phyloP scores from a whole-genome alignment of 495 filamentous ascomycete species.

The Xylaria flabelliformis region DNA sequence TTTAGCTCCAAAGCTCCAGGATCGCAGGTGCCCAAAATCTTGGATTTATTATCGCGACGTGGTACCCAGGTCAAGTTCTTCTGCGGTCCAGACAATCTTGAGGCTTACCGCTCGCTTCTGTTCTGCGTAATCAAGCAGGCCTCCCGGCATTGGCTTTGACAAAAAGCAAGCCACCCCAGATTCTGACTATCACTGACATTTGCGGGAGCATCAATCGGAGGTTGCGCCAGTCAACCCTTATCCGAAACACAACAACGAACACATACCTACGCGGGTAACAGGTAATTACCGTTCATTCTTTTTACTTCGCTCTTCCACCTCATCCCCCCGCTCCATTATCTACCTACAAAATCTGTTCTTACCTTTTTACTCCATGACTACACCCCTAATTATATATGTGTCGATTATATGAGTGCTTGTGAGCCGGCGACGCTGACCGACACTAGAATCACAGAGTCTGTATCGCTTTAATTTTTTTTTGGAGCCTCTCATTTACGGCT shows the following conservation, averaged over 20 bases:
- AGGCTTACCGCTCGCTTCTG: not conserved
- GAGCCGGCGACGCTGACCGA: not conserved
- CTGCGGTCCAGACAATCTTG: not conserved
- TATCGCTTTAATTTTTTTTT: not conserved
- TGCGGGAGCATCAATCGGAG: not conserved
- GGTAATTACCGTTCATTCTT: constrained; percentile 10
- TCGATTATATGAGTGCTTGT: not conserved
- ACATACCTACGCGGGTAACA: not conserved
- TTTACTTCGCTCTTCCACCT: not conserved
- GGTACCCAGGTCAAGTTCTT: constrained; percentile 4
- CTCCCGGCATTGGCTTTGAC: not conserved
- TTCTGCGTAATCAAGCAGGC: not conserved
- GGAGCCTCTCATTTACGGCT: not conserved
- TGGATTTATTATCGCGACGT: constrained; percentile 9
- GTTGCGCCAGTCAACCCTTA: constrained; percentile 3
- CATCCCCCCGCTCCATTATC: not conserved
- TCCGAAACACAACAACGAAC: constrained; percentile 11
- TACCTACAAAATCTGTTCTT: not conserved
- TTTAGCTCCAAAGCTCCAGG: constrained; percentile 11
- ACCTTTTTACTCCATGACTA: not conserved
- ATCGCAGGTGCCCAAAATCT: constrained; percentile 20
- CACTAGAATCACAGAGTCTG: not conserved
- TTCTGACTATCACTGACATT: not conserved
- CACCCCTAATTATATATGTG: not conserved
- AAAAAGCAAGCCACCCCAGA: not conserved